Evolutionary conservation across 2,329 filamentous ascomycete genomes (phyloP).

Genomic region (Claviceps paspali): DNA sequence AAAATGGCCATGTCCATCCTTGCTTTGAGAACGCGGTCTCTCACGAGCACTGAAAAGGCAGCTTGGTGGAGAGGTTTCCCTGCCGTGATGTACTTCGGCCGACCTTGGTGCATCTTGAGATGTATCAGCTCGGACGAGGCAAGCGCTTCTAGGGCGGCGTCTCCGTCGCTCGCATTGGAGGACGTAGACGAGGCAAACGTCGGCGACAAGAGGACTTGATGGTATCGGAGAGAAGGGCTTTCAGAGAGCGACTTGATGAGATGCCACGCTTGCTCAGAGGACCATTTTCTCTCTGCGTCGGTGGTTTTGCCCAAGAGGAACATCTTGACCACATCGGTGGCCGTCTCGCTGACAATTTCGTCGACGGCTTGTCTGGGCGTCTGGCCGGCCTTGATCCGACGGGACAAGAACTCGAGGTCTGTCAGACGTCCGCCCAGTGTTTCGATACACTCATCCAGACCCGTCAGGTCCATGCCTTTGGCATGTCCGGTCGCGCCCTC

Average conservation of each 20-base stretch:
- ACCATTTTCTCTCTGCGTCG: constrained; percentile 48
- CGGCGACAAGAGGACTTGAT: constrained; percentile 65
- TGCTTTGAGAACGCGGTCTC: constrained; percentile 58
- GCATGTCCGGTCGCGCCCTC: constrained; percentile 4
- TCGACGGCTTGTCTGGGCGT: constrained; percentile 64
- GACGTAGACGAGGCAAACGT: constrained; percentile 49
- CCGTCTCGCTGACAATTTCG: constrained; percentile 79
- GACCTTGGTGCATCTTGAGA: constrained; percentile 56
- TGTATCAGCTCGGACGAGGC: constrained; percentile 77
- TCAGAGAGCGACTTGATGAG: constrained; percentile 64
- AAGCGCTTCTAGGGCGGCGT: constrained; percentile 62
- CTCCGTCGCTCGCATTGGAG: constrained; percentile 41
- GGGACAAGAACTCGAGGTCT: constrained; percentile 86
- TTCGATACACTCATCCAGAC: constrained; percentile 69
- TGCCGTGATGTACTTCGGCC: constrained; percentile 61
- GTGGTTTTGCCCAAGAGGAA: constrained; percentile 55
- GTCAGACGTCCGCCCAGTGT: constrained; percentile 83
- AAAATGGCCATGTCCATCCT: constrained; percentile 60
- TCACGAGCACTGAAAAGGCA: constrained; percentile 58
- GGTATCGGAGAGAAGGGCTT: constrained; percentile 60
- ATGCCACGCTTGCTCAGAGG: constrained; percentile 76
- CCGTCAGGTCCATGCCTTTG: constrained; percentile 35
- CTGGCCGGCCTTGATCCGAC: constrained; percentile 76
- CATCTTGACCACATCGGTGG: constrained; percentile 85
- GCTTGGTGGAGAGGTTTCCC: constrained; percentile 78